Evolutionary conservation across 768 basidiomycete genomes (phyloP).

Genomic region (Lenzites betulinus): DNA sequence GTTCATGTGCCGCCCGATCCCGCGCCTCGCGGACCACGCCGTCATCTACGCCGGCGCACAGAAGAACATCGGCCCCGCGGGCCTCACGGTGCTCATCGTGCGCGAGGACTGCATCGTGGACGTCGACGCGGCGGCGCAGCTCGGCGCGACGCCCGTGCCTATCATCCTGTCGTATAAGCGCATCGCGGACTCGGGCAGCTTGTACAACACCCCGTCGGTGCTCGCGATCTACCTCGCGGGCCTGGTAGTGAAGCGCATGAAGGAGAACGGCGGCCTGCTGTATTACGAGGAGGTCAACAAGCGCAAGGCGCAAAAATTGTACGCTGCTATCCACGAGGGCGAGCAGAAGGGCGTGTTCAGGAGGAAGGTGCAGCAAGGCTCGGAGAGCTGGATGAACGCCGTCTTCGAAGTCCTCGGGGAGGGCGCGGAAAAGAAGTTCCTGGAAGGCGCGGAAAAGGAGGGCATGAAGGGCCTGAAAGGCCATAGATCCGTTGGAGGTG

Average conservation of each 20-base stretch:
- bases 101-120: constrained; percentile 94
- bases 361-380: constrained; percentile 70
- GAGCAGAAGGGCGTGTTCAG: constrained; percentile 69
- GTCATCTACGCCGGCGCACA: constrained; percentile 96
- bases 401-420: constrained; percentile 80
- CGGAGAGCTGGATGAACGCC: constrained; percentile 95
- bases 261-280: constrained; percentile 62
- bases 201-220: constrained; percentile 94
- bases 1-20: constrained; percentile 95
- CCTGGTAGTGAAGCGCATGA: constrained; percentile 76
- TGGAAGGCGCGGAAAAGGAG: constrained; percentile 74
- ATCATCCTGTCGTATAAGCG: constrained; percentile 81
- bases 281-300: constrained; percentile 68
- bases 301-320: constrained; percentile 77
- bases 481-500: constrained; percentile 44
- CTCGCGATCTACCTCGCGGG: constrained; percentile 90
- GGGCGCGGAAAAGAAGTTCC: constrained; percentile 71
- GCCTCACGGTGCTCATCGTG: constrained; percentile 90
- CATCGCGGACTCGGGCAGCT: constrained; percentile 68
- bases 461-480: constrained; percentile 91
- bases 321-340: constrained; percentile 69
- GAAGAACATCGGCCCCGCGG: constrained; percentile 96
- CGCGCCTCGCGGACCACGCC: constrained; percentile 84
- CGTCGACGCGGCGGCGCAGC: constrained; percentile 72
- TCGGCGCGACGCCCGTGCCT: constrained; percentile 78